A percentile compares a stretch with the other conserved stretches of the same genome.
Conservation (phyloP, 768 basidiomycete genomes). For the Auricularia auricula-judae region DNA sequence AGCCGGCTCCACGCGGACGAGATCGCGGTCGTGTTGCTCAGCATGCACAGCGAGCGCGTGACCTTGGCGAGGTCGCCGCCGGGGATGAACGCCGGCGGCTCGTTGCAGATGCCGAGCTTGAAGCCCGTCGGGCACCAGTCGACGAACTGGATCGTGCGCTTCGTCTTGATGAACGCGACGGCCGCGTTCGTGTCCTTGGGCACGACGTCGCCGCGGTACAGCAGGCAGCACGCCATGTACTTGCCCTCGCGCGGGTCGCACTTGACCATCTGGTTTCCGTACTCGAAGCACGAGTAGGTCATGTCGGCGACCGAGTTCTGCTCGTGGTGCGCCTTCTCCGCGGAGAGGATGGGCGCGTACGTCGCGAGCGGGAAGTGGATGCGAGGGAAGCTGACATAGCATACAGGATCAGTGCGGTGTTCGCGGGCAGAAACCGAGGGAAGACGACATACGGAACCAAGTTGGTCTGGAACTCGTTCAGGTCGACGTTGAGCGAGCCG, state of each 20-base stretch:
- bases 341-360: constrained; percentile 90
- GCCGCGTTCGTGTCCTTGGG: constrained; percentile 94
- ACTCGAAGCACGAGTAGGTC: constrained; percentile 97
- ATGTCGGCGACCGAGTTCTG: constrained; percentile 96
- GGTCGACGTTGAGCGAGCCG: constrained; percentile 92
- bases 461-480: constrained; percentile 99
- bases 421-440: constrained; percentile 4
- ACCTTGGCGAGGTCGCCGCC: constrained; percentile 93
- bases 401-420: constrained; percentile 5
- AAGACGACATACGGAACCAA: constrained; percentile 71
- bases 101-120: constrained; percentile 95
- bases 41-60: constrained; percentile 92
- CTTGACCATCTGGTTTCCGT: constrained; percentile 92
- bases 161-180: constrained; percentile 90
- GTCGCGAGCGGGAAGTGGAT: constrained; percentile 98
- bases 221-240: constrained; percentile 92
- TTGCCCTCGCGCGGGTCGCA: constrained; percentile 97
- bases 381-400: constrained; percentile 67
- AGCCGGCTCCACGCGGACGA: constrained; percentile 90
- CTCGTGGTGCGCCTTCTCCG: constrained; percentile 91
- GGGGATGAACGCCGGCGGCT: constrained; percentile 84
- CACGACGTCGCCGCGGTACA: constrained; percentile 94
- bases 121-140: constrained; percentile 98
- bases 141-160: constrained; percentile 95
- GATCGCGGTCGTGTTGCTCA: constrained; percentile 92